A percentile compares a stretch with the other conserved stretches of the same genome.
Evolutionary conservation across 2,329 filamentous ascomycete genomes (phyloP).

Genomic region (Zelopaecilomyces penicillatus): DNA sequence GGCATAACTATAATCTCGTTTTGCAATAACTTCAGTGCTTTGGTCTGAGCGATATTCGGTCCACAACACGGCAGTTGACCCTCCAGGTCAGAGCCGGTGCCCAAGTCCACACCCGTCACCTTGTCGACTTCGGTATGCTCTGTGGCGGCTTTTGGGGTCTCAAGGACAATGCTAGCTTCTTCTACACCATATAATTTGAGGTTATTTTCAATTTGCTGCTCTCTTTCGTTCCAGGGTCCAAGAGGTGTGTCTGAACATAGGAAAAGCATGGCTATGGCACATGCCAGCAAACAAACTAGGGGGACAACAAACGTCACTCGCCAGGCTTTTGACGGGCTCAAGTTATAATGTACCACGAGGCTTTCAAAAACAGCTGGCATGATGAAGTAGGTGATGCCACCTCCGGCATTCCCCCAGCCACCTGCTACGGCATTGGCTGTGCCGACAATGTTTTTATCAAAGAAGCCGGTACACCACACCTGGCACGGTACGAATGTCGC

Average conservation of each 20-base stretch:
- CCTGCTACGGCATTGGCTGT: constrained; percentile 80
- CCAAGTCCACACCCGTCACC: constrained; percentile 26
- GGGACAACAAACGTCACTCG: constrained; percentile 78
- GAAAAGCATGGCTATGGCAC: constrained; percentile 60
- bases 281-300: constrained; percentile 62
- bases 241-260: constrained; percentile 75
- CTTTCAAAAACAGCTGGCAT: constrained; percentile 88
- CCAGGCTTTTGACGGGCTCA: constrained; percentile 66
- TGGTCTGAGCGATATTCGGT: constrained; percentile 31
- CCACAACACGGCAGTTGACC: constrained; percentile 9
- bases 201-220: constrained; percentile 47
- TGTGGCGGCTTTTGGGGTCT: no score
- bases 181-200: constrained; percentile 36
- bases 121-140: constrained; percentile 27
- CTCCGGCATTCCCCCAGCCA: constrained; percentile 80
- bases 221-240: constrained; percentile 71
- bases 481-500: constrained; percentile 78
- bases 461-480: constrained; percentile 89
- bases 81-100: constrained; percentile 7
- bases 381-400: constrained; percentile 86
- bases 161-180: constrained; percentile 33
- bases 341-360: constrained; percentile 49
- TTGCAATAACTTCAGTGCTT: constrained; percentile 45
- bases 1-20: constrained; percentile 49
- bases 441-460: constrained; percentile 85